These are phyloP conservation scores for Pseudognaphalium luteoalbum DNA, from an alignment of 129 eudicot genomes.

Conservation along the genomic window DNA sequence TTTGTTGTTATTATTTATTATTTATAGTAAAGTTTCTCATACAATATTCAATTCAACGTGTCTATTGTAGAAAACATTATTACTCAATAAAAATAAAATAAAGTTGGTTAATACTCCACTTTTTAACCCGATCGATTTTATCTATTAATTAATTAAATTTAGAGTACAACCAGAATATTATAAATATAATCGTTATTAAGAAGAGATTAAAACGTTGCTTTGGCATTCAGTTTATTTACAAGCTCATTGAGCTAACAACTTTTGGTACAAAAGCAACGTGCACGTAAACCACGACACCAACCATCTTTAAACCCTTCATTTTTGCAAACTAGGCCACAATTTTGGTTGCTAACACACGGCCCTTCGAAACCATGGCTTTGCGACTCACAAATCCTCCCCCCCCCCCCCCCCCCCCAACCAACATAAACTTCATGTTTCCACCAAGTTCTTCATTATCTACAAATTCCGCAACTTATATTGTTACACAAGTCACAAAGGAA, in stretches of 20 bases:
- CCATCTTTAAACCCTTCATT: constrained; percentile 17
- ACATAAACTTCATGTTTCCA: background rate
- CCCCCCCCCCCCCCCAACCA: constrained; percentile 11
- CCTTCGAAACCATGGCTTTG: constrained; percentile 20
- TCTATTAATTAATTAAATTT: too few species aligned
- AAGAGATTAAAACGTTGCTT: background rate
- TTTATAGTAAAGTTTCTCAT: too few species aligned
- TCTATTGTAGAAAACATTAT: too few species aligned
- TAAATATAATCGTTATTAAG: too few species aligned
- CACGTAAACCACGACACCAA: constrained; percentile 4
- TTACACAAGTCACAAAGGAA: too few species aligned
- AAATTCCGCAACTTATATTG: background rate
- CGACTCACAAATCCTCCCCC: constrained; percentile 26
- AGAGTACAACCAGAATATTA: too few species aligned
- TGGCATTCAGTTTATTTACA: background rate
- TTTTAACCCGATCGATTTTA: too few species aligned
- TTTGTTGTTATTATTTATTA: too few species aligned
- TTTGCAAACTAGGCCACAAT: constrained; percentile 22
- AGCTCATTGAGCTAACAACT: background rate
- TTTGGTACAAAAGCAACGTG: constrained; percentile 25
- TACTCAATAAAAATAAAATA: too few species aligned
- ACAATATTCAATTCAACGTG: too few species aligned
- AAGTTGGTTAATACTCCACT: too few species aligned
- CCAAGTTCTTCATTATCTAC: background rate
- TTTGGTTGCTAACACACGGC: constrained; percentile 16